Percentiles rank a stretch among this genome's conserved stretches.
Conservation (phyloP, 2,329 filamentous ascomycete species). For the Chrysoporthe deuterocubensis region DNA sequence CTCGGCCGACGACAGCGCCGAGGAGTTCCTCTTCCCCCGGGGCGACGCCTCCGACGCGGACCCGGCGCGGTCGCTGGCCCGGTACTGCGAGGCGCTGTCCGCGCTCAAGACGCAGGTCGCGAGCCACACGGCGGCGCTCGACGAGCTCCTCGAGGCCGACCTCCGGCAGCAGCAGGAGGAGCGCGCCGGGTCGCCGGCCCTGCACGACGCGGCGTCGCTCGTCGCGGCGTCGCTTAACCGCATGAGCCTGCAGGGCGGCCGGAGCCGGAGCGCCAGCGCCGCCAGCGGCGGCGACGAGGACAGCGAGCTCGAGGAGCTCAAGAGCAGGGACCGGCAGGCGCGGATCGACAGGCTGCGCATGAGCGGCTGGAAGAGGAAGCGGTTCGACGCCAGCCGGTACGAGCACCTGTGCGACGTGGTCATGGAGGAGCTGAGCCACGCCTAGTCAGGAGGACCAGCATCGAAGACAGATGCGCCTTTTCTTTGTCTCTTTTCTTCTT, state of each 20-base stretch:
- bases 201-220: constrained; percentile 13
- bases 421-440: constrained; percentile 52
- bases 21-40: constrained; percentile 42
- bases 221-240: constrained; percentile 13
- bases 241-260: constrained; percentile 22
- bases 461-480: too few species aligned
- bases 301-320: constrained; percentile 38
- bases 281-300: constrained; percentile 32
- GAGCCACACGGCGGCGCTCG: constrained; percentile 52
- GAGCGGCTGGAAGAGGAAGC: constrained; percentile 58
- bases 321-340: constrained; percentile 48
- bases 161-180: constrained; percentile 2
- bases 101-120: constrained; percentile 53
- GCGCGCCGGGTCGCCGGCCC: constrained; percentile 12
- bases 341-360: constrained; percentile 59
- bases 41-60: constrained; percentile 17
- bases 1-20: constrained; percentile 28
- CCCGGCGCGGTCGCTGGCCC: constrained; percentile 47
- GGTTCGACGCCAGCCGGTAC: constrained; percentile 59
- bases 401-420: constrained; percentile 56
- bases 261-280: neutral
- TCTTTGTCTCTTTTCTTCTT: neutral
- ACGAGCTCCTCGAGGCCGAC: constrained; percentile 41
- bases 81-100: constrained; percentile 53
- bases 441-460: neutral